phyloP scores from a whole-genome alignment of 2,329 filamentous ascomycete species.

The Thelonectria olida region DNA sequence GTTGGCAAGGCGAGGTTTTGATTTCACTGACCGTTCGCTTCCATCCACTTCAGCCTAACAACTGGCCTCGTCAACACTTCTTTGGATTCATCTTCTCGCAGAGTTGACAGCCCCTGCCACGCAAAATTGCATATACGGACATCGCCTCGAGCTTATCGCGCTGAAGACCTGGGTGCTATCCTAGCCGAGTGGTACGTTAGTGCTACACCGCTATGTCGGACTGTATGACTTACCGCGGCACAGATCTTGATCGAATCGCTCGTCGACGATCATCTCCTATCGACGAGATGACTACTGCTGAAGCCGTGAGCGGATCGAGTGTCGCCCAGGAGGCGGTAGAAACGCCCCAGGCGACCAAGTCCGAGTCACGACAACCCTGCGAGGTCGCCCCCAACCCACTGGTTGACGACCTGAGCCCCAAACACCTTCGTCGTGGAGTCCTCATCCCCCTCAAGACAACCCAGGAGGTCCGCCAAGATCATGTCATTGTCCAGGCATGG shows the following conservation, averaged over 20 bases:
- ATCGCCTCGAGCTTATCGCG: not conserved
- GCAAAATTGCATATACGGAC: not conserved
- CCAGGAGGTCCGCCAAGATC: conserved; percentile 68
- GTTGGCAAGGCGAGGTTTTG: not conserved
- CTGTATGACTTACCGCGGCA: conserved; percentile 7
- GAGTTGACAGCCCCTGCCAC: not conserved
- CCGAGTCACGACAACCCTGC: conserved; percentile 32
- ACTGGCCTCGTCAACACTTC: not conserved
- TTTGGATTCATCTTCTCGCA: not conserved
- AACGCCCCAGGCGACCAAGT: conserved; percentile 23
- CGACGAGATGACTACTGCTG: conserved; percentile 30
- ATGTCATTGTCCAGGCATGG: conserved; percentile 69
- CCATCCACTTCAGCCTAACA: not conserved
- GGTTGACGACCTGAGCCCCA: conserved; percentile 47
- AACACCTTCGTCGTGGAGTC: conserved; percentile 55
- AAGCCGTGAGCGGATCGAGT: conserved; percentile 15
- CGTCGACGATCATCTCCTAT: not conserved
- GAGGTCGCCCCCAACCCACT: conserved; percentile 48
- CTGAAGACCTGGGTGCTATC: not conserved
- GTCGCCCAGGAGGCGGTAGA: conserved; percentile 21
- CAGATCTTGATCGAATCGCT: conserved; percentile 1
- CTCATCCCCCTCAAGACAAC: conserved; percentile 72
- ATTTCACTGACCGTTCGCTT: not conserved
- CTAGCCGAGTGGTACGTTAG: conserved; percentile 6
- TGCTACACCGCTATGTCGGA: not conserved